Percentiles rank a stretch among this genome's conserved stretches.
phyloP scores from a whole-genome alignment of 2,329 filamentous ascomycete species.

The Fusarium tupiense region DNA sequence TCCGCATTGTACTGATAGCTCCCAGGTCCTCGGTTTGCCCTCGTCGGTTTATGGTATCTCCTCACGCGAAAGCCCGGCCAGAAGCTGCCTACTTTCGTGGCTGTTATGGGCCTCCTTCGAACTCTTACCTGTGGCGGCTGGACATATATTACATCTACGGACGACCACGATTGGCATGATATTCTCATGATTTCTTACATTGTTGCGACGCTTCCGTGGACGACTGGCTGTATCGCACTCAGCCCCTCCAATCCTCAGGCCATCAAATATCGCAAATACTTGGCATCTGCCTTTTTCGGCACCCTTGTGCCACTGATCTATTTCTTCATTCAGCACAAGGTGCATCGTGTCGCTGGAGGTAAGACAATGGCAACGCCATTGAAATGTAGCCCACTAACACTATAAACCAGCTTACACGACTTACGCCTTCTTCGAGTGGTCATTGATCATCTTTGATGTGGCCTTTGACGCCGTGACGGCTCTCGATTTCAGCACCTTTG shows the following conservation, averaged over 20 bases:
- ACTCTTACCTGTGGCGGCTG: constrained; percentile 96
- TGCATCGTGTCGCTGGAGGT: constrained; percentile 94
- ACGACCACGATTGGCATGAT: constrained; percentile 98
- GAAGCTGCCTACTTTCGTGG: constrained; percentile 82
- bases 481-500: constrained; percentile 89
- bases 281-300: constrained; percentile 87
- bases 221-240: constrained; percentile 84
- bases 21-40: constrained; percentile 84
- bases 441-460: constrained; percentile 92
- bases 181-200: constrained; percentile 99
- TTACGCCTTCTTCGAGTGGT: constrained; percentile 98
- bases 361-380: constrained; percentile 47
- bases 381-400: constrained; percentile 21
- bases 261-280: constrained; percentile 87
- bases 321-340: constrained; percentile 99
- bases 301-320: constrained; percentile 91
- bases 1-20: constrained; percentile 24
- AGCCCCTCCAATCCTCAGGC: constrained; percentile 86
- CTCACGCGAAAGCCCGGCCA: constrained; percentile 81
- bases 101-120: constrained; percentile 81
- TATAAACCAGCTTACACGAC: constrained; percentile 82
- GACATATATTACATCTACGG: constrained; percentile 98
- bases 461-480: constrained; percentile 95
- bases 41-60: constrained; percentile 92
- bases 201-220: constrained; percentile 95